Evolutionary conservation across 257 asterid species (phyloP), one percentile per base, ranked within the genome.

Genomic region (Handroanthus guayacan): DNA sequence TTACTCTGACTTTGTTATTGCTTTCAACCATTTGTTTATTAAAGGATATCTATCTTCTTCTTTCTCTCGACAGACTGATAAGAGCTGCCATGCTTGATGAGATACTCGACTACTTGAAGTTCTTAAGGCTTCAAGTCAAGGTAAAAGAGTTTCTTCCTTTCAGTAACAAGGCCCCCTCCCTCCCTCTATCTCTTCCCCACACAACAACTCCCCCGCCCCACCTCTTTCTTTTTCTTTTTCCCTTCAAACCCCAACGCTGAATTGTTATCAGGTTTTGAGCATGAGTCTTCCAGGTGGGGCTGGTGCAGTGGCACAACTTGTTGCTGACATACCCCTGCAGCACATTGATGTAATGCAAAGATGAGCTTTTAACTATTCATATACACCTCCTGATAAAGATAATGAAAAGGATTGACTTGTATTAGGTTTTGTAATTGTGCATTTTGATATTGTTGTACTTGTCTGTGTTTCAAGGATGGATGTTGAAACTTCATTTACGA

Each of bases 281-380:
- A 88, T 88, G 91, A 86, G 91, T 76, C 83, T 91, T 86, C 87
- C 84, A 34, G 93, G 93, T 39, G 93, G 91, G 31, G 93, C 91
- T 78, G 84, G 93, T 83, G 93, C 93, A 39, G 91, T 88, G 77
- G 93, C 93, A 63, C 91, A 84, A 78, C 91, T 88, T 67, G 93
- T 88, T 62, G 87, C 93, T 4, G 93, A 88, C 73, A 83, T 88
- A 76, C 93, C 91, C 2, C 80, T 83, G 58, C 88, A 84, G 77
- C 82, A 89, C 65, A 78, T 82, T 50, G 91, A 89, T 91, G 94
- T 89, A 80, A 75, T 37, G 41, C 8, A 37, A 52, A 58, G 58
- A n/a, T 34, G 16, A 55, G 45, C 45, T 51, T 17, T 67, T 44
- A 69, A 41, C 12, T 69, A 54, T 10, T 71, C 38, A 16, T 64